Evolutionary conservation across 257 asterid species (phyloP).

Genomic region (Prunella vulgaris): DNA sequence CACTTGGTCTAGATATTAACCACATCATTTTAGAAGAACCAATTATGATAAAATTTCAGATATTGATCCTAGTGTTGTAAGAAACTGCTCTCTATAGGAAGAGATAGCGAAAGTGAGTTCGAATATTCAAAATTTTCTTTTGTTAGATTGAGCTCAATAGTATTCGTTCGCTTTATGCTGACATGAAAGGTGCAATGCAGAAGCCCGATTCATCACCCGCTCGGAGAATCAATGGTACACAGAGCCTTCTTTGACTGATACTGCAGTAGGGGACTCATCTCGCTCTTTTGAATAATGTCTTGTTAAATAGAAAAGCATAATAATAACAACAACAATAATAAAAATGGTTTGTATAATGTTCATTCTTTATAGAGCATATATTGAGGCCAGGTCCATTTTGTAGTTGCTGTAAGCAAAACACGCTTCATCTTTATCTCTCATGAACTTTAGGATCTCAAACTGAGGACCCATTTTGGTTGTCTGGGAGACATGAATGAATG

Average conservation of each 20-base stretch:
- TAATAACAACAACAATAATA: neutral
- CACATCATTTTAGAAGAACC: neutral
- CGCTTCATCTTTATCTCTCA: too few species aligned
- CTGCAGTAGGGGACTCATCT: neutral
- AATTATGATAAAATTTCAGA: neutral
- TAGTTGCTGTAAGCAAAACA: too few species aligned
- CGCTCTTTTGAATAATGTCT: constrained; percentile 12
- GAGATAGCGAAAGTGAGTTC: too few species aligned
- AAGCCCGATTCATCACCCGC: constrained; percentile 66
- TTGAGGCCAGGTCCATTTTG: neutral
- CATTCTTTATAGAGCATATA: neutral
- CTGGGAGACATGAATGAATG: neutral
- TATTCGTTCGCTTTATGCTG: neutral
- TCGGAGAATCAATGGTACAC: constrained; percentile 51
- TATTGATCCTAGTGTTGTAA: neutral
- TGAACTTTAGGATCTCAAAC: neutral
- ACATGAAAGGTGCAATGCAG: constrained; percentile 32
- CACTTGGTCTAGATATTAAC: too few species aligned
- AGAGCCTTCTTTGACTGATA: constrained; percentile 35
- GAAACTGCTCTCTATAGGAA: too few species aligned
- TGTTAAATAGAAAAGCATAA: neutral
- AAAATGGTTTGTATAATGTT: neutral
- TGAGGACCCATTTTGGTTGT: neutral
- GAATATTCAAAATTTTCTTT: neutral
- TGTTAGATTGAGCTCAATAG: too few species aligned